A percentile compares a stretch with the other conserved stretches of the same genome.
Conservation (phyloP, 2,329 filamentous ascomycete genomes). For the Lizonia empirigonia region DNA sequence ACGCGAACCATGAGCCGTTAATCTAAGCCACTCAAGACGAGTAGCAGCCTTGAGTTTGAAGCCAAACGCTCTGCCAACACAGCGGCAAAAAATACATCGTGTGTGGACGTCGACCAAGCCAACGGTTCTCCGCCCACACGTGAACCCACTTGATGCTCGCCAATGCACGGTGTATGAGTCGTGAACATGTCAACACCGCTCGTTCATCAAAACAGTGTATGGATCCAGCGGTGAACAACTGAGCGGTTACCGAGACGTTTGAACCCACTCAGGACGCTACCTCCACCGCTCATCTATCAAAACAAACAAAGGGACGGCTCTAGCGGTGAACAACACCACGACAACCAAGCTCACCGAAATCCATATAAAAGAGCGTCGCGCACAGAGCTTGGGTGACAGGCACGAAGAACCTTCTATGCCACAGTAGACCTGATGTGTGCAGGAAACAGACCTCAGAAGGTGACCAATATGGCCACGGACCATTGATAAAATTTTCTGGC, state of each 20-base stretch:
- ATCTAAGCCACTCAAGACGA: conserved; percentile 12
- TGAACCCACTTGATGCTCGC: conserved; percentile 9
- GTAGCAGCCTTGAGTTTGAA: conserved; percentile 6
- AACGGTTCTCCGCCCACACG: conserved; percentile 14
- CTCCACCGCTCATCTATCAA: conserved; percentile 17
- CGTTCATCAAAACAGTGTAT: conserved; percentile 16
- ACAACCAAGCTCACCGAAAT: neutral
- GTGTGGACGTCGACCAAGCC: conserved; percentile 14
- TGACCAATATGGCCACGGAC: too few species aligned
- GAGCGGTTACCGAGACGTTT: conserved; percentile 18
- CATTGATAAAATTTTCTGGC: conserved; percentile 1
- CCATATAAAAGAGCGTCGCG: conserved; percentile 10
- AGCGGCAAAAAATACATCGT: conserved; percentile 15
- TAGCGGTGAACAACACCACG: conserved; percentile 16
- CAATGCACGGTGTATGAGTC: conserved; percentile 12
- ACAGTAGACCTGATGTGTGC: neutral
- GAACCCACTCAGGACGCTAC: conserved; percentile 12
- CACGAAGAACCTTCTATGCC: neutral
- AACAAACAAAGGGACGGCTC: conserved; percentile 13
- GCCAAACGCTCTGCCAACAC: conserved; percentile 18
- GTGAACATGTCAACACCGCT: conserved; percentile 19
- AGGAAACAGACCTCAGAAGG: too few species aligned
- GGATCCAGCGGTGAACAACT: conserved; percentile 18
- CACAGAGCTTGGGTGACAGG: neutral
- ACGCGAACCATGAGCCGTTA: conserved; percentile 4